Evolutionary conservation across 2,329 filamentous ascomycete species (phyloP).

Genomic region (Domatiomyces catenatus): DNA sequence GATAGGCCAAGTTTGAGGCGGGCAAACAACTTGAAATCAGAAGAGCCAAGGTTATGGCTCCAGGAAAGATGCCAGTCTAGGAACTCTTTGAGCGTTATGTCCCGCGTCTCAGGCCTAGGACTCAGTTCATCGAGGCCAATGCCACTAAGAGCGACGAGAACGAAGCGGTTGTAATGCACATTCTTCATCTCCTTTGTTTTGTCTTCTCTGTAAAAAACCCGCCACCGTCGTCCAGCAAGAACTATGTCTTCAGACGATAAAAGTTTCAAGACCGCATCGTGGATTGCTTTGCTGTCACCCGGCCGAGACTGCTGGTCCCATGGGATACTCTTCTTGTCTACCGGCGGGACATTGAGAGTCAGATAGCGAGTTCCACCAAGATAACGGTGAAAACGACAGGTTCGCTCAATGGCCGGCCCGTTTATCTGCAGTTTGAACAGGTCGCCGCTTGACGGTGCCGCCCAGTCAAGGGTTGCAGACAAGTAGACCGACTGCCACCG

Average conservation of each 20-base stretch:
- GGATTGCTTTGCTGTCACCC: neutral
- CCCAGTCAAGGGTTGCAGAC: slow-evolving; percentile 28
- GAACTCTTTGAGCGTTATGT: slow-evolving; percentile 26
- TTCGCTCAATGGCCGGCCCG: slow-evolving; percentile 27
- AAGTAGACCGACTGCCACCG: slow-evolving; percentile 22
- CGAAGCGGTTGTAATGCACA: slow-evolving; percentile 19
- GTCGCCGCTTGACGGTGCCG: slow-evolving; percentile 19
- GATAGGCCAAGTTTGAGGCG: slow-evolving; percentile 30
- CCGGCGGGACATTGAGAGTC: neutral
- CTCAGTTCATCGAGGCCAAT: slow-evolving; percentile 16
- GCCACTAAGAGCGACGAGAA: slow-evolving; percentile 31
- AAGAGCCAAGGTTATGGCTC: slow-evolving; percentile 23
- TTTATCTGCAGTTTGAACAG: slow-evolving; percentile 27
- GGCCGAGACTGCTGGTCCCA: slow-evolving; percentile 9
- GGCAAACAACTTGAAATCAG: slow-evolving; percentile 31
- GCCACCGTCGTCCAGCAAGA: slow-evolving; percentile 30
- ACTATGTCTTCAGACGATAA: neutral
- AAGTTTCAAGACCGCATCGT: neutral
- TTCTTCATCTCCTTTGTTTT: slow-evolving; percentile 10
- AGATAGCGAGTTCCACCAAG: slow-evolving; percentile 34
- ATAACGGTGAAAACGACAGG: slow-evolving; percentile 31
- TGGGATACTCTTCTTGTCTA: slow-evolving; percentile 3
- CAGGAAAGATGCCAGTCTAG: slow-evolving; percentile 32
- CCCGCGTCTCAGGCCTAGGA: neutral
- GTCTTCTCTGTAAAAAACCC: slow-evolving; percentile 28